Base-by-base conservation (phyloP, 164 flowering plant species). In the Protea cynaroides region DNA sequence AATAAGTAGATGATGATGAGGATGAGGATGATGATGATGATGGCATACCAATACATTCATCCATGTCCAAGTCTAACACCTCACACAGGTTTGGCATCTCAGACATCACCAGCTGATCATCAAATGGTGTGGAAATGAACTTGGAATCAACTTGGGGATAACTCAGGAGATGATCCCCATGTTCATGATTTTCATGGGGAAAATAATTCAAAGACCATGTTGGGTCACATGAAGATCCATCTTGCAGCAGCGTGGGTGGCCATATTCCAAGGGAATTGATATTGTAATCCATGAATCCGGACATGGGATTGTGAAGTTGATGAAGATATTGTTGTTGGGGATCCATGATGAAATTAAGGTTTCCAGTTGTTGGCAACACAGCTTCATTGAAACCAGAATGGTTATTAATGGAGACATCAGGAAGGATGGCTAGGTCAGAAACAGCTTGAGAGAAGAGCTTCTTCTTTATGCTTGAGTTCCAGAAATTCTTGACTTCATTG, bases 401-500 rank as follows among this genome's bases (percentile, higher is more conserved):
- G 60, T 73, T 3, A 29, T 29, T 29, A 29, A 29, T 72, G 57
- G 76, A 73, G 34, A 49, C 25, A 46, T 67, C 59, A 36, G 64
- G 61, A 52, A 69, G 46, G 49, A 24, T 46, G 40, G 74, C 21
- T 10, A 56, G 63, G 8, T 67, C 61, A 44, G 71, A 53, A 66
- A 24, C 57, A 58, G n/a, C 72, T 65, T 75, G 76, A 43, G 85
- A 73, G 14, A 82, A 37, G 55, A 87, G 83, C 72, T 82, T 92
- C 78, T 86, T 92, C 78, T 89, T 92, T 21, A 89, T 81, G 82
- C 88, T 86, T 52, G 97, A 89, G 67, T 92, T 89, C 96, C 96
- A 92, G 59, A 87, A 89, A 65, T 92, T 92, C 86, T 92, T 92
- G 69, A 91, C 91, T 69, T 91, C 97, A 65, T 91, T 91, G 64